Evolutionary conservation across 2,329 filamentous ascomycete genomes (phyloP), one percentile per base, ranked within the genome.

Genomic region (Penicillium sp.): DNA sequence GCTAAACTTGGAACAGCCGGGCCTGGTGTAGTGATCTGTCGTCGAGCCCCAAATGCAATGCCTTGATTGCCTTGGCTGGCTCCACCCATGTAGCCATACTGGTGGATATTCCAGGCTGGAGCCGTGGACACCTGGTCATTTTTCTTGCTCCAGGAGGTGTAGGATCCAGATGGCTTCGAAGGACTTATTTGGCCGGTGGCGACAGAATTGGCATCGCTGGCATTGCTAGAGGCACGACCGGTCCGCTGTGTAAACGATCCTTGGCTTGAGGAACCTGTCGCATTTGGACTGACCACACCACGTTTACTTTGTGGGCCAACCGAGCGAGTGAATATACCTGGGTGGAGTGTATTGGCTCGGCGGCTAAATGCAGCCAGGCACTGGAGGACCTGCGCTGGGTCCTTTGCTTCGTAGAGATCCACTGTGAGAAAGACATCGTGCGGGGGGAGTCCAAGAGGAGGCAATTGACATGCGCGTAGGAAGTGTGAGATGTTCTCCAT

Each of bases 401-500:
- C 94, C 74, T 99, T 99, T 63, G 87, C 82, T 75, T 99, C 94
- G 79, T 89, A 99, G 44, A 99, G 82, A 76, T 99, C 94, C 71
- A 99, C 93, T 5, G 94, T 99, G 57, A 97, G 86, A 77, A 99
- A 99, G 63, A 92, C 87, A 75, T 99, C 94, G 78, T 99, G 94
- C 42, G 92, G 87, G 54, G 91, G 92, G 55, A 99, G 86, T 74
- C 87, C 92, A 48, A 99, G 80, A 0, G 94, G 94, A 23, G 90
- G 85, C 47, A 84, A 80, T 75, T 96, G 90, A 79, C 92, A 96
- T 56, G 91, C 92, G 68, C 85, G 87, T 50, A 99, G 85, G 76
- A 97, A 99, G 70, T 96, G 91, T 4, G 92, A 95, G 69, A 99
- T 97, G 72, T 99, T 99, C 75, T 99, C 94, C 92, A 97, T 97